Conservation (phyloP, 2,329 filamentous ascomycete species). For the Penicillium crustosum region DNA sequence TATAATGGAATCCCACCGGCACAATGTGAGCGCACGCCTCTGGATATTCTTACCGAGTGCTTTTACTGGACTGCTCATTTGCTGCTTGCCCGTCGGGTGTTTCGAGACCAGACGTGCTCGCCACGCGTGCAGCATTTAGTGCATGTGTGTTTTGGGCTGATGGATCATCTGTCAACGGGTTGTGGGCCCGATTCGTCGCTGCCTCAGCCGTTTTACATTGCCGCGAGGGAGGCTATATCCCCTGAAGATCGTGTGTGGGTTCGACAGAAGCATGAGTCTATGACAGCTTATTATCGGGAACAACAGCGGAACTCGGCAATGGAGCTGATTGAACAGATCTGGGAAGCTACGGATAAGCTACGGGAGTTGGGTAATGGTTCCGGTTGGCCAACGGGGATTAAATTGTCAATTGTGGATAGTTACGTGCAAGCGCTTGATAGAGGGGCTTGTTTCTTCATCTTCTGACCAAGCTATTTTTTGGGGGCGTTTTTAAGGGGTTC, state of each 20-base stretch:
- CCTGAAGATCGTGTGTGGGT: slow-evolving; percentile 21
- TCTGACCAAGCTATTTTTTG: slow-evolving; percentile 9
- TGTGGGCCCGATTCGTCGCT: slow-evolving; percentile 27
- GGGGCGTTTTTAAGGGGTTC: neutral
- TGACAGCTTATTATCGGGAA: slow-evolving; percentile 27
- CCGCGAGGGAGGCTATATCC: slow-evolving; percentile 23
- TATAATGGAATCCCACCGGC: slow-evolving; percentile 5
- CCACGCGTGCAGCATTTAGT: slow-evolving; percentile 23
- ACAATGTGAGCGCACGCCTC: slow-evolving; percentile 6
- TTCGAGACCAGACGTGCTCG: slow-evolving; percentile 21
- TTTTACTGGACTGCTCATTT: slow-evolving; percentile 28
- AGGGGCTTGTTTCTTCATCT: slow-evolving; percentile 23
- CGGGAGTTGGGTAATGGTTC: slow-evolving; percentile 2
- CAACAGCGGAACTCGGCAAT: slow-evolving; percentile 26
- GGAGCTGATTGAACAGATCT: slow-evolving; percentile 24
- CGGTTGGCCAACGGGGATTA: neutral
- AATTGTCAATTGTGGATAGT: slow-evolving; percentile 11
- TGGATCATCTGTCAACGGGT: slow-evolving; percentile 24
- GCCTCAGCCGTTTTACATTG: slow-evolving; percentile 25
- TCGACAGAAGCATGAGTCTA: slow-evolving; percentile 23
- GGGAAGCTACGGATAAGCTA: slow-evolving; percentile 19
- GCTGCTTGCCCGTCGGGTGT: slow-evolving; percentile 24
- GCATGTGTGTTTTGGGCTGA: slow-evolving; percentile 23
- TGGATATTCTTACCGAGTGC: slow-evolving; percentile 28
- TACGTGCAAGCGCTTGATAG: slow-evolving; percentile 19